Evolutionary conservation across 2,329 filamentous ascomycete genomes (phyloP).

Genomic region (Aspergillus sp.): DNA sequence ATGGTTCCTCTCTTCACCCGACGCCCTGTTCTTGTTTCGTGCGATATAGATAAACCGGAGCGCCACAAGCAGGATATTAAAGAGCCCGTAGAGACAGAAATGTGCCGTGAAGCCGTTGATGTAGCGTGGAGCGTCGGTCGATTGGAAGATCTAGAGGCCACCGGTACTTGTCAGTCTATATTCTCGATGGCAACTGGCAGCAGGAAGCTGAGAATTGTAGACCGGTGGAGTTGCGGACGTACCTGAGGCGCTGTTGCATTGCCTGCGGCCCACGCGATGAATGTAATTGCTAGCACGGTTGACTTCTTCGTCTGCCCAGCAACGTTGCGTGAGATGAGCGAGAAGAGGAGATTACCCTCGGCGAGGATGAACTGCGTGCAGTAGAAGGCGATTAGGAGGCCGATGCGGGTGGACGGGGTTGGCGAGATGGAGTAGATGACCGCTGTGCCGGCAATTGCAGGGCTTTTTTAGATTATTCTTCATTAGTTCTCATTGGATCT

Average conservation of each 20-base stretch:
- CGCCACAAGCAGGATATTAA: background rate
- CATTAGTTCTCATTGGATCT: too few species aligned
- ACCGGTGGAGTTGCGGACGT: background rate
- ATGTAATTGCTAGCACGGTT: slow-evolving; percentile 64
- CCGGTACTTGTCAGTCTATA: too few species aligned
- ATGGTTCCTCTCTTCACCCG: background rate
- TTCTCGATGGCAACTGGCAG: too few species aligned
- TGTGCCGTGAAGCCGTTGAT: background rate
- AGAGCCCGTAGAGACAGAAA: background rate
- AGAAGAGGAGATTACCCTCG: slow-evolving; percentile 53
- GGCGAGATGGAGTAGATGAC: slow-evolving; percentile 63
- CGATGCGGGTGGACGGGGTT: slow-evolving; percentile 56
- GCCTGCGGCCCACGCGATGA: slow-evolving; percentile 43
- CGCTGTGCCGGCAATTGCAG: slow-evolving; percentile 68
- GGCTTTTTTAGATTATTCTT: slow-evolving; percentile 41
- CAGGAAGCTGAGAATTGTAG: too few species aligned
- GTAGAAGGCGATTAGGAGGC: slow-evolving; percentile 69
- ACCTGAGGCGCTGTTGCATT: slow-evolving; percentile 17
- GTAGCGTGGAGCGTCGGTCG: background rate
- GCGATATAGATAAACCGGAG: background rate
- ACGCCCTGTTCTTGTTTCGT: background rate
- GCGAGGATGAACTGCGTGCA: slow-evolving; percentile 69
- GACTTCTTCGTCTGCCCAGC: slow-evolving; percentile 71
- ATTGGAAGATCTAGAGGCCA: background rate
- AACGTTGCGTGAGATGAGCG: slow-evolving; percentile 59